Base-by-base conservation (phyloP, 352 stramenopile species). In the Lagenidium giganteum region DNA sequence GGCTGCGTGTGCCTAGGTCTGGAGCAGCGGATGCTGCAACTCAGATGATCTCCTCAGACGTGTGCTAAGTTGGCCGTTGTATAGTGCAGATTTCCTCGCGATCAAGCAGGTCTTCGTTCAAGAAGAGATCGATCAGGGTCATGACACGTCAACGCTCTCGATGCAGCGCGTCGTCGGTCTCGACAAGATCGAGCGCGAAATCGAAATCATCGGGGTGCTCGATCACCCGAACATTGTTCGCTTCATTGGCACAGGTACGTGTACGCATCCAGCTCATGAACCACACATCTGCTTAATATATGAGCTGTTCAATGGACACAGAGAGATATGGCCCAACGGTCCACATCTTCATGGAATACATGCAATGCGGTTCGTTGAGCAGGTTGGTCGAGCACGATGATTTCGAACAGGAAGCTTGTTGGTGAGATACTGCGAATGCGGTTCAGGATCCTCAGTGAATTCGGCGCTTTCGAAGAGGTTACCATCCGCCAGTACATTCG, bases 51-150 rank as follows among this genome's bases (percentile, higher is more conserved):
- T 17, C n/a, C 8, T 8, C 32, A 16, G 7, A 16, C 21, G 18
- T 42, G 12, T 17, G 13, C 28, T 6, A 38, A 18, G 9, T 17
- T 69, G 72, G 43, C 32, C 8, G 32, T 45, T 64, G 30, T 25
- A 18, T 21, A 96, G 81, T 11, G 81, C 78, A 8, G 74, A 95
- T 50, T 70, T 94, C 24, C 60, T 96, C 4, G 85, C 87, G 3
- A 70, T 93, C 41, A 96, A 96, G 66, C 78, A 95, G 62, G 67
- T 96, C 39, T 80, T 71, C 38, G 73, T 95, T 48, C 64, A 78
- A 42, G 81, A 93, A 50, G 80, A 90, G 47, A 45, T 70, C 8
- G 58, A 75, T 26, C 64, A 79, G 18, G 87, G 87, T 33, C 77
- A 85, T 43, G 70, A 85, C 56, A 65, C 66, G 43, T 83, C 64